Evolutionary conservation across 352 stramenopile genomes (phyloP), one percentile per base, ranked within the genome.

Genomic region (Globisporangium spiculum): DNA sequence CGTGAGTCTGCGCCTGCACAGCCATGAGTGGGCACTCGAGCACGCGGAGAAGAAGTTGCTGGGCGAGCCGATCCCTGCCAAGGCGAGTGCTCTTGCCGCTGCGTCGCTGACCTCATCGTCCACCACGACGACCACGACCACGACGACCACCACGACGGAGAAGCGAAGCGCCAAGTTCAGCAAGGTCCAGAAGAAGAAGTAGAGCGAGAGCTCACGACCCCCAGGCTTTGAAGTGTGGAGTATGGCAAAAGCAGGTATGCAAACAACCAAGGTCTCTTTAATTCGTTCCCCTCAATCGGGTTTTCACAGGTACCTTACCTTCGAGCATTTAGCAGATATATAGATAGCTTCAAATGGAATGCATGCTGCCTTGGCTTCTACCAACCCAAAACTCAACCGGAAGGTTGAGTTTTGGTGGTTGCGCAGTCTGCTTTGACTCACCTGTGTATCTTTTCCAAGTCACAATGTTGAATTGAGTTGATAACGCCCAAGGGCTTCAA

Each of bases 31-130:
- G 79, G 77, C 82, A 44, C 76, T 96, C 4, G 88, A 92, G 66
- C 80, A 90, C 63, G 85, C 86, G 4, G 88, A 96, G 75, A 93
- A 93, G 76, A 92, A 89, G 67, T 76, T 96, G 18, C 67, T 96
- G 26, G 88, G 88, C 16, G 88, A 96, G 46, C 62, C 78, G 30
- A 87, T 94, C 63, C 80, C 84, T 8, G 59, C 70, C 34, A 89
- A 91, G 68, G 34, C 64, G 4, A 63, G 66, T 1, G 60, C 60
- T 0, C 9, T 73, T 3, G 65, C 65, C 3, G 8, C 14, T 8
- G 57, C 53, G 48, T 62, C 67, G 24, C 53, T 52, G 22, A 69
- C 67, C 24, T 61, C 52, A 14, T 72, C 78, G 4, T 67, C 66
- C 12, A 72, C 44, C 24, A 66, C 27, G 5, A 64, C 36, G 27